phyloP scores from a whole-genome alignment of 129 eudicot genomes.

The Daucus carota region DNA sequence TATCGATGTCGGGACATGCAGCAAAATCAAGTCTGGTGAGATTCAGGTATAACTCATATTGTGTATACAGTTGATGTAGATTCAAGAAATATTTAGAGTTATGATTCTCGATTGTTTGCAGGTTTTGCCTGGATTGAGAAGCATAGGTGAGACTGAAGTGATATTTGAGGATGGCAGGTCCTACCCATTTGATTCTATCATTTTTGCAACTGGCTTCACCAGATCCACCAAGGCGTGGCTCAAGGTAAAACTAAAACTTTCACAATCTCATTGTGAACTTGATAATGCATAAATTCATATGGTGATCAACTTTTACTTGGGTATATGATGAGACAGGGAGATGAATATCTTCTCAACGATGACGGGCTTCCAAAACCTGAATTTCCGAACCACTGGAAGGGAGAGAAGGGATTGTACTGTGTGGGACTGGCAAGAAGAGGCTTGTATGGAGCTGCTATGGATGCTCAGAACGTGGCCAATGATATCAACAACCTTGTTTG shows the following conservation, averaged over 20 bases:
- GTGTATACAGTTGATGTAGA: background rate
- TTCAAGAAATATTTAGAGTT: too few relatives aligned
- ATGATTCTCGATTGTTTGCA: constrained; percentile 3
- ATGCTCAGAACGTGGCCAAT: constrained; percentile 48
- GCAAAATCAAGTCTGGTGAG: constrained; percentile 53
- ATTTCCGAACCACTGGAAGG: constrained; percentile 79
- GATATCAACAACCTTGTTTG: constrained; percentile 15
- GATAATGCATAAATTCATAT: background rate
- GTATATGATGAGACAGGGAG: constrained; percentile 35
- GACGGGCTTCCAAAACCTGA: constrained; percentile 62
- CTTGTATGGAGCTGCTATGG: constrained; percentile 47
- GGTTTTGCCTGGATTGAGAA: constrained; percentile 55
- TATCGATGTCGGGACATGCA: constrained; percentile 43
- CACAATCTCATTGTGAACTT: background rate
- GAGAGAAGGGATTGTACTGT: constrained; percentile 68
- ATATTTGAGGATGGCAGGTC: constrained; percentile 40
- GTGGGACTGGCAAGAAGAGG: constrained; percentile 69
- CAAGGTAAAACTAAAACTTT: constrained; percentile 25
- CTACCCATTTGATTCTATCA: constrained; percentile 39
- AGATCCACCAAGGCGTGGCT: constrained; percentile 66
- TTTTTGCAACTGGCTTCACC: constrained; percentile 74
- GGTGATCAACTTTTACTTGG: background rate
- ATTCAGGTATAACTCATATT: constrained; percentile 39
- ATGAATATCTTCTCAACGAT: constrained; percentile 39
- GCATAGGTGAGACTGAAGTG: constrained; percentile 34